These are phyloP conservation scores for Notholithocarpus densiflorus DNA, from an alignment of 306 rosid species.

Conservation along the genomic window DNA sequence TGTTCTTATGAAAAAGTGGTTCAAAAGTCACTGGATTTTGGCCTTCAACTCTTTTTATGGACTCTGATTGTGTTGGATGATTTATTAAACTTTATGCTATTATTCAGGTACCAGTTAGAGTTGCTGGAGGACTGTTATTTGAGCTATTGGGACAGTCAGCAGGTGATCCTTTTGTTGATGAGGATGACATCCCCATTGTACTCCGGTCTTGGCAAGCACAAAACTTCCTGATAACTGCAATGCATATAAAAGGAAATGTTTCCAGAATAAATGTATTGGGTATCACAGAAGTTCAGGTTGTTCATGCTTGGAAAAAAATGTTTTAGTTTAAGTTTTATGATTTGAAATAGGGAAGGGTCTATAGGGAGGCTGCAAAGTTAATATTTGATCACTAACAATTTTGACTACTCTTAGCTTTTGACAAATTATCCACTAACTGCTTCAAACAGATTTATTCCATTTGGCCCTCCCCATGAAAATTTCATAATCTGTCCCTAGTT, in stretches of 20 bases:
- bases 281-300: slow-evolving; percentile 92
- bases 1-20: neutral
- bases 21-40: neutral
- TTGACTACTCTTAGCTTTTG: neutral
- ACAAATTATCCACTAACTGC: neutral
- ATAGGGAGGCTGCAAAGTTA: neutral
- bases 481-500: neutral
- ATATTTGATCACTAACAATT: neutral
- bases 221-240: slow-evolving; percentile 72
- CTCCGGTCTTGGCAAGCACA: slow-evolving; percentile 97
- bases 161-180: slow-evolving; percentile 79
- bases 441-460: neutral
- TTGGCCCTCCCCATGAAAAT: neutral
- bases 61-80: neutral
- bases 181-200: slow-evolving; percentile 90
- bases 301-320: slow-evolving; percentile 17
- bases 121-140: slow-evolving; percentile 88
- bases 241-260: slow-evolving; percentile 71
- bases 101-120: slow-evolving; percentile 89
- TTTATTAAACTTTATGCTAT: neutral
- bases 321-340: slow-evolving; percentile 13
- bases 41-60: neutral
- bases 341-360: neutral
- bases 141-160: slow-evolving; percentile 95
- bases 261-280: slow-evolving; percentile 71